Base-by-base conservation (phyloP, 441 rosid genomes). In the Gossypium lobatum region DNA sequence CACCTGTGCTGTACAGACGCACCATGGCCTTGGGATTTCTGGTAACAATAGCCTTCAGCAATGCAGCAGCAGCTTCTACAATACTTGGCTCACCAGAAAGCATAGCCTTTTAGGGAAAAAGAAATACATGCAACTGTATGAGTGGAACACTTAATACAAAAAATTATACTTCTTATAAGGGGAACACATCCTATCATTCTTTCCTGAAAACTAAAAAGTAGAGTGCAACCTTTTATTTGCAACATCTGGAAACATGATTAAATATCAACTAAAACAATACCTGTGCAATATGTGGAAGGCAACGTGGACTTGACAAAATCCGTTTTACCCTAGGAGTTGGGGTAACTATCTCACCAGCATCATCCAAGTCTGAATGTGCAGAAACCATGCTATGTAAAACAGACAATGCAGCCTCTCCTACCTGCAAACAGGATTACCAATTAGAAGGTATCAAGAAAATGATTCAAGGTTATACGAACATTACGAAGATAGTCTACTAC, bases 201-300 rank as follows among this genome's bases (percentile, higher is more conserved):
- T 74, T 25, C 70, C 13, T 5, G 18, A 62, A 48, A 50, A 16
- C 34, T 17, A 26, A 26, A 5, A 53, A 18, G 21, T 6, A 17
- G 13, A 16, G 6, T 31, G 50, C 62, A 50, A 68, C 72, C 52
- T 50, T 39, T 58, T 16, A 16, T 16, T 50, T 26, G 25, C 45
- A 31, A 50, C 20, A 31, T 53, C 26, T 17, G 45, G 16, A 48
- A 10, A 68, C 59, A 25, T 5, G 6, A 26, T 11, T 11, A 61
- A 73, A 17, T 48, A 48, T 63, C 64, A 66, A 50, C 20, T 72
- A 53, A 54, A 50, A 77, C 48, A 65, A 59, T 77, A 96, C 99
- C 98, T 94, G 98, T 26, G 99, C 97, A 83, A 96, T 92, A 83
- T 96, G 98, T 34, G 99, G 99, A 79, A 94, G 92, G 87, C 98